These are phyloP conservation scores for Strobilomyces dryophilus DNA, from an alignment of 768 basidiomycete genomes.

Conservation along the genomic window DNA sequence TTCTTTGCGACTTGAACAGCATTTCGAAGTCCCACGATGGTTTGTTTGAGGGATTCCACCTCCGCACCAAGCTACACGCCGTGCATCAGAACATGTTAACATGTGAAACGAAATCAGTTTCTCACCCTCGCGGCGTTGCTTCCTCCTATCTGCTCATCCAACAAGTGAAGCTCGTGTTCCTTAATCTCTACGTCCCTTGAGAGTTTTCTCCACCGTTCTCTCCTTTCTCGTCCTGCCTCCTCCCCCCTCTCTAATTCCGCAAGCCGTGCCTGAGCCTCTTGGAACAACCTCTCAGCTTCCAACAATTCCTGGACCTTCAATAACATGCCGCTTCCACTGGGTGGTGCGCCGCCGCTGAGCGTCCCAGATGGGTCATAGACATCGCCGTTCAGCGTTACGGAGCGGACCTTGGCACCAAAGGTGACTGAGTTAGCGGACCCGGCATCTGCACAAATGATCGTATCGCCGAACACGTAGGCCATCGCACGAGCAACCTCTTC, in stretches of 20 bases:
- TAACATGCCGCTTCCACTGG: slow-evolving; percentile 67
- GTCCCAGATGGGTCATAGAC: slow-evolving; percentile 96
- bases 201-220: slow-evolving; percentile 59
- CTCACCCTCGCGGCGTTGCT: slow-evolving; percentile 87
- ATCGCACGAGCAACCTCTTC: slow-evolving; percentile 84
- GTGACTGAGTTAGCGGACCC: slow-evolving; percentile 85
- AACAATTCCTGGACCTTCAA: slow-evolving; percentile 82
- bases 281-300: slow-evolving; percentile 57
- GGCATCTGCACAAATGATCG: slow-evolving; percentile 86
- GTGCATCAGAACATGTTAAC: not conserved
- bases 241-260: slow-evolving; percentile 54
- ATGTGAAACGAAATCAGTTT: not conserved
- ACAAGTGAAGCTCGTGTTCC: slow-evolving; percentile 76
- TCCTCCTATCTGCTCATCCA: slow-evolving; percentile 81
- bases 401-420: slow-evolving; percentile 66
- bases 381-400: slow-evolving; percentile 92
- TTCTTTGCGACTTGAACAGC: slow-evolving; percentile 64
- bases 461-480: slow-evolving; percentile 90
- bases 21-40: slow-evolving; percentile 52
- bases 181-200: slow-evolving; percentile 81
- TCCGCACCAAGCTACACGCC: slow-evolving; percentile 69
- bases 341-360: slow-evolving; percentile 86
- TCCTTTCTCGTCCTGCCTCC: slow-evolving; percentile 42
- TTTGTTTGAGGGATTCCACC: slow-evolving; percentile 66
- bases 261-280: slow-evolving; percentile 45